A percentile compares a stretch with the other conserved stretches of the same genome.
Conservation (phyloP, 306 rosid species). For the Lablab purpureus region DNA sequence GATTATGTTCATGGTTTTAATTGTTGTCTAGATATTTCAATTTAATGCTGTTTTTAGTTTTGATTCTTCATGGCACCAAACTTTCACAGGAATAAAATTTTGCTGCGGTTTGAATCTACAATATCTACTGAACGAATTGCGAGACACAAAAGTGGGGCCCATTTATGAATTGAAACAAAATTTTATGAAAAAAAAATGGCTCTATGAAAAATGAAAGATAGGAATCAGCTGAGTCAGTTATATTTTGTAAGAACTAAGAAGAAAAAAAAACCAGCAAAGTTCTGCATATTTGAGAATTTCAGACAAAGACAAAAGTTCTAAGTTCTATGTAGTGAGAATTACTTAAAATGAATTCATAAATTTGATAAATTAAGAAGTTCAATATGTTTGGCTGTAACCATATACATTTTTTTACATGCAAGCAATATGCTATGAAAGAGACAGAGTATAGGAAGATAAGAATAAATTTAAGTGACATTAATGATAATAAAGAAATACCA, state of each 20-base stretch:
- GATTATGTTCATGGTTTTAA: background rate
- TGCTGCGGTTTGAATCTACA: background rate
- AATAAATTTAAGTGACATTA: background rate
- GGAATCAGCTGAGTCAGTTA: constrained; percentile 1
- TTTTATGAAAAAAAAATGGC: background rate
- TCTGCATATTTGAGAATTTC: constrained; percentile 7
- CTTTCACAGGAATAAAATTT: background rate
- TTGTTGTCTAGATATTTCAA: background rate
- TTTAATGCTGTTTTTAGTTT: background rate
- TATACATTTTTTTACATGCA: constrained; percentile 3
- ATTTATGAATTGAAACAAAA: background rate
- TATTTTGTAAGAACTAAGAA: background rate
- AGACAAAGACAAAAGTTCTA: constrained; percentile 2
- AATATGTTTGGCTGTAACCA: background rate
- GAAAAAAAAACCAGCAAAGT: background rate
- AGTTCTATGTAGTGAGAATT: background rate
- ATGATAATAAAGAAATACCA: constrained; percentile 54
- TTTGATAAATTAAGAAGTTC: background rate
- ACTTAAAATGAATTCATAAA: constrained; percentile 17
- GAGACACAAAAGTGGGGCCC: background rate
- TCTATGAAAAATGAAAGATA: background rate
- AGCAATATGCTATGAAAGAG: background rate
- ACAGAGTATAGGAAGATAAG: background rate
- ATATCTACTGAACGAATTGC: background rate
- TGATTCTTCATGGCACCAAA: background rate